Percentiles rank a stretch among this genome's conserved stretches.
Conservation (phyloP, 768 basidiomycete species). For the Tylopilus felleus region DNA sequence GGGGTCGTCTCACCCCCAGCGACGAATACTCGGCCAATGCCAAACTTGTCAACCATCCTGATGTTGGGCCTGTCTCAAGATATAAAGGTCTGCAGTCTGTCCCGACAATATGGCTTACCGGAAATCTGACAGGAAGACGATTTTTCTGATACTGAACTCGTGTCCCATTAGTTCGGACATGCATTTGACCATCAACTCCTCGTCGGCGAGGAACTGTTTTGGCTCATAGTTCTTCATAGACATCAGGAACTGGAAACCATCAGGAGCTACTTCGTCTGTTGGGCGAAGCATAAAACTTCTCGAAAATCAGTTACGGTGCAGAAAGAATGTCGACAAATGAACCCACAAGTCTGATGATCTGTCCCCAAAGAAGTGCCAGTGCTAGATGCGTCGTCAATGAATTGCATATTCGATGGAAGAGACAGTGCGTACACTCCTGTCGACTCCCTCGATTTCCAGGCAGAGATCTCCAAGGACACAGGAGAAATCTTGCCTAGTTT, state of each 20-base stretch:
- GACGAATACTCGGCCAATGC: conserved; percentile 43
- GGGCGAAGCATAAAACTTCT: conserved; percentile 12
- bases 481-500: conserved; percentile 30
- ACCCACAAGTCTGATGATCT: conserved; percentile 5
- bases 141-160: conserved; percentile 32
- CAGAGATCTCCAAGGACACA: conserved; percentile 38
- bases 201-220: conserved; percentile 15
- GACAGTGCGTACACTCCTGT: conserved; percentile 19
- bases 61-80: conserved; percentile 40
- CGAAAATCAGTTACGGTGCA: no score
- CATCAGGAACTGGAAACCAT: not conserved
- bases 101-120: conserved; percentile 20
- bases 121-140: conserved; percentile 24
- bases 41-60: conserved; percentile 40
- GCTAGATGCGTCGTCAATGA: conserved; percentile 6
- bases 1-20: conserved; percentile 36
- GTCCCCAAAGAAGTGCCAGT: conserved; percentile 23
- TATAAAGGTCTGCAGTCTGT: not conserved
- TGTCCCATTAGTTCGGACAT: conserved; percentile 14
- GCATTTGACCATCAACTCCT: conserved; percentile 8
- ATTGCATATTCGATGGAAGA: not conserved
- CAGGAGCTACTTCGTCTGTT: conserved; percentile 8
- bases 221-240: conserved; percentile 6
- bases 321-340: not conserved
- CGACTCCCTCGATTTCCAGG: conserved; percentile 27